Evolutionary conservation across 208 protist species (phyloP), one percentile per base, ranked within the genome.

Genomic region (Blechomonas ayalai): DNA sequence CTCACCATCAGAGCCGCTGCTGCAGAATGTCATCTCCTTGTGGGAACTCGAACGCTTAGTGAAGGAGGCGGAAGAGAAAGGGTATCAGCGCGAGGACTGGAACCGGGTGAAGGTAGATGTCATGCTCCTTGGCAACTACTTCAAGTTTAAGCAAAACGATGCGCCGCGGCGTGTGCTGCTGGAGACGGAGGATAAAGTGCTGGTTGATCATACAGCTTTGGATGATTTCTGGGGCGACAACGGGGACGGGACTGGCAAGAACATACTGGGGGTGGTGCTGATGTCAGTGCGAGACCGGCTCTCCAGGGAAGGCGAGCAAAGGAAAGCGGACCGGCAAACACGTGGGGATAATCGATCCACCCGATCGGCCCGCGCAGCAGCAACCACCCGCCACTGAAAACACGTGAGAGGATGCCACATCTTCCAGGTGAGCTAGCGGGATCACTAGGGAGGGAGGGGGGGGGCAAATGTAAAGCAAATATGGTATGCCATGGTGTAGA

Each of bases 111-210:
- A 92, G 58, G 70, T 88, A 1, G 84, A 89, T 44, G 73, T 84
- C 19, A 90, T 89, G 80, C 68, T 89, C 22, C 60, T 90, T n/a
- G 79, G 79, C 39, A 76, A 77, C 31, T 92, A 92, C 66, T 74
- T 82, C 55, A 92, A 92, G 62, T 89, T 92, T 33, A 87, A 87
- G 56, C 80, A 92, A 49, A 92, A 92, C 57, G 67, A 83, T 3
- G 59, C 52, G 4, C 60, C 70, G 1, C 73, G 75, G 10, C 34
- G 48, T 7, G 48, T 84, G 27, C 59, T 92, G 34, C 47, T 92
- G 26, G 49, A 56, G 23, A 92, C 84, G 22, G 70, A 76, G 22
- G 45, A 69, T 25, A 54, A 65, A 26, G 40, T 80, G 46, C 58
- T 92, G 33, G 76, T 92, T 1, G 75, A 92, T 31, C 84, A 92